Base-by-base conservation (phyloP, 2,329 filamentous ascomycete genomes). In the Celoporthe dispersa region DNA sequence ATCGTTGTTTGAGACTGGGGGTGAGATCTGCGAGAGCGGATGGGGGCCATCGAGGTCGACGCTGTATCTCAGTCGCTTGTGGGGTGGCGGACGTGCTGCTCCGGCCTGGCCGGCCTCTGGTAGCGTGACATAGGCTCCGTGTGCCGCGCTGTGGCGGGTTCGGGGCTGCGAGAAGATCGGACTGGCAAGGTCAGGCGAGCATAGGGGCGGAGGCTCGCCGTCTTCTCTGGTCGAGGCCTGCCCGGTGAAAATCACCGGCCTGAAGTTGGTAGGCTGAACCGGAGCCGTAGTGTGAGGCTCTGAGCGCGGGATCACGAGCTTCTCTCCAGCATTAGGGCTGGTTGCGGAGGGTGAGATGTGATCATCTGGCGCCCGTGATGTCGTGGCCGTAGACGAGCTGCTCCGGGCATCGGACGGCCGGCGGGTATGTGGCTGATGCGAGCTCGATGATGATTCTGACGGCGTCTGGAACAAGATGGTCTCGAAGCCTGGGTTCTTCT, bases 401-500 rank as follows among this genome's bases (percentile, higher is more conserved):
- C 60, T 70, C 7, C n/a, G 57, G 37, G 33, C 59, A 11, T 64
- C 70, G n/a, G 70, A 72, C 33, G 68, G 59, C 39, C 64, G 63
- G 33, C 66, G 63, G n/a, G 37, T 28, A 39, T 55, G 53, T 57
- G 59, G 68, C 19, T 19, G 70, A 28, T 28, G 57, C 35, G 70
- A 70, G 57, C 68, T 70, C 63, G 71, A 68, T 3, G 71, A 66
- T 33, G 77, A 76, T 37, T 76, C 69, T 31, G 72, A 71, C 11
- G 67, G 41, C 7, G 57, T 53, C 28, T 78, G 73, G 33, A 75
- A 75, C 28, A 74, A 74, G 61, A 77, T 71, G 25, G 77, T 71
- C 60, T 82, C 76, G 74, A 80, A 73, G 73, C 84, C 81, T 66
- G 81, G 81, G 72, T 85, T 86, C 79, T 87, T 88, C 77, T 88